Evolutionary conservation across 192 early-diverging fungal genomes (phyloP).

Genomic region (Martensiomyces pterosporus): DNA sequence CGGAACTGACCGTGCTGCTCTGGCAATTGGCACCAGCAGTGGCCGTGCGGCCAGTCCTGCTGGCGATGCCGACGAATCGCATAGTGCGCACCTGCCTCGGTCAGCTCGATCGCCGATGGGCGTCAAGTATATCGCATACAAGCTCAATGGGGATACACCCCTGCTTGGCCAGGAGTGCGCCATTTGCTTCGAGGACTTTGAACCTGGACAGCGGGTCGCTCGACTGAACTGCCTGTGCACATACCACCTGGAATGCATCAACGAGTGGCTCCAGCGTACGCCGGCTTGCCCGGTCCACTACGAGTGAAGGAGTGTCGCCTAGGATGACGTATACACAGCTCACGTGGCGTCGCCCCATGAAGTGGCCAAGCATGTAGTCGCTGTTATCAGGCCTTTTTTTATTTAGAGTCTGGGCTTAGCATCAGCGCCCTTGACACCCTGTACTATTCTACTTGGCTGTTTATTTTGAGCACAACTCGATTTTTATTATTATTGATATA

Average conservation of each 20-base stretch:
- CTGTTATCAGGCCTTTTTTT: no score
- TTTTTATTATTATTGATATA: slow-evolving; percentile 2
- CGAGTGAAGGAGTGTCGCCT: slow-evolving; percentile 34
- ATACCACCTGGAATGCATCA: slow-evolving; percentile 82
- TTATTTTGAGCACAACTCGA: not conserved
- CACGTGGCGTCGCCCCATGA: no score
- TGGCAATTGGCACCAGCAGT: no score
- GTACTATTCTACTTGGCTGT: not conserved
- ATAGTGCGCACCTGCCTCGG: not conserved
- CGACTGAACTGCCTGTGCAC: slow-evolving; percentile 85
- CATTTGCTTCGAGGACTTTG: slow-evolving; percentile 95
- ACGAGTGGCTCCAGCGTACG: slow-evolving; percentile 71
- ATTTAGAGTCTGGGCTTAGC: no score
- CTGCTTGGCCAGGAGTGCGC: slow-evolving; percentile 78
- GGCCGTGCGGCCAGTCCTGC: not conserved
- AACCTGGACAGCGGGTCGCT: slow-evolving; percentile 70
- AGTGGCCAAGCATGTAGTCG: no score
- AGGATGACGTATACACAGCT: slow-evolving; percentile 6
- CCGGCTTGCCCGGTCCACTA: slow-evolving; percentile 82
- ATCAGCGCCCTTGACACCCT: no score
- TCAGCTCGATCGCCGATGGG: slow-evolving; percentile 25
- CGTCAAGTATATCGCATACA: slow-evolving; percentile 51
- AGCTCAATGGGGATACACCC: slow-evolving; percentile 55
- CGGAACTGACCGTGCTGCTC: no score
- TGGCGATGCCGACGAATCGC: not conserved